Percentiles rank a stretch among this genome's conserved stretches.
Evolutionary conservation across 768 basidiomycete species (phyloP).

Genomic region (Boletus tomentosulus): DNA sequence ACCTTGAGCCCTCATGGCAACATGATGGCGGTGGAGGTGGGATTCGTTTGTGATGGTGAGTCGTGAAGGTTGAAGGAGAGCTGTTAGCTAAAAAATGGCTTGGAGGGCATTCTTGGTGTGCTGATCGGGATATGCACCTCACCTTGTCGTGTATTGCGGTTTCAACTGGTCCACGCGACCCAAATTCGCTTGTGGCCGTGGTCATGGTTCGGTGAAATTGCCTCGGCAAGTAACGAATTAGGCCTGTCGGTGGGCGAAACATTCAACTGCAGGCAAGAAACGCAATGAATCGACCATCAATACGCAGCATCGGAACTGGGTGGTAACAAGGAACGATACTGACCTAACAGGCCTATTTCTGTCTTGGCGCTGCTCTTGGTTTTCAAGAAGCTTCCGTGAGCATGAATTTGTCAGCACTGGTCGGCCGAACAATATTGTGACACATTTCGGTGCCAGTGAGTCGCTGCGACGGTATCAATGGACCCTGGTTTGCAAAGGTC

Average conservation of each 20-base stretch:
- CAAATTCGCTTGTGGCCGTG: constrained; percentile 22
- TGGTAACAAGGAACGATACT: constrained; percentile 11
- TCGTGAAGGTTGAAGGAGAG: constrained; percentile 55
- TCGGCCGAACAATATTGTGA: neutral
- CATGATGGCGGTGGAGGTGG: constrained; percentile 81
- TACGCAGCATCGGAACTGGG: constrained; percentile 12
- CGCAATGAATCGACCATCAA: constrained; percentile 15
- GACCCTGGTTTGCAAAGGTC: constrained; percentile 12
- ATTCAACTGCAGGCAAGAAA: constrained; percentile 14
- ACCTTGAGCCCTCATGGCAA: constrained; percentile 68
- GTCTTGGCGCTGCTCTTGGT: neutral
- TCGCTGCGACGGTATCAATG: neutral
- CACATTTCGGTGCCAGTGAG: no score
- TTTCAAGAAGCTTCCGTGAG: neutral
- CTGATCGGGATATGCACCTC: constrained; percentile 20
- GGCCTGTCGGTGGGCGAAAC: constrained; percentile 22
- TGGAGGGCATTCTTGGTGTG: constrained; percentile 18
- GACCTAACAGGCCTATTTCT: constrained; percentile 1
- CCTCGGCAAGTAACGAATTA: constrained; percentile 15
- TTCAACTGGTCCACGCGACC: constrained; percentile 49
- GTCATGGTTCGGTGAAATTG: constrained; percentile 27
- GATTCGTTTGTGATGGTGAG: constrained; percentile 78
- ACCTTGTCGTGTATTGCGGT: constrained; percentile 60
- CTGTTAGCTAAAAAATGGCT: constrained; percentile 49
- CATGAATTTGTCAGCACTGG: constrained; percentile 13